phyloP scores from a whole-genome alignment of 805 yeast genomes.

The Metschnikowia gelsemii region DNA sequence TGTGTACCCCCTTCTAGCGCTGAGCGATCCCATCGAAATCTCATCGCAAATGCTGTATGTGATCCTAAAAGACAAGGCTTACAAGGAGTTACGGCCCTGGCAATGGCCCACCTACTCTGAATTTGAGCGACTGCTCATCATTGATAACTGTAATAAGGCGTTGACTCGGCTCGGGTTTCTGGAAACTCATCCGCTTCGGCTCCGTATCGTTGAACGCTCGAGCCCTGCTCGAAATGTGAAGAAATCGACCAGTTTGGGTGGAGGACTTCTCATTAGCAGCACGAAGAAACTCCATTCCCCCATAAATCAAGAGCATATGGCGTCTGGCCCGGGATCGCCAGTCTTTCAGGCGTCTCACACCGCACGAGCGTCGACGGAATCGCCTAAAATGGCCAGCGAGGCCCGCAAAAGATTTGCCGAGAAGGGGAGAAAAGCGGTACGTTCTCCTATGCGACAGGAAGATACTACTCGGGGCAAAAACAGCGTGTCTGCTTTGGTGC shows the following conservation, averaged over 20 bases:
- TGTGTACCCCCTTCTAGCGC: conserved; percentile 23
- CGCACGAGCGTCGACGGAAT: conserved; percentile 23
- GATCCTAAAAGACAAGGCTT: conserved; percentile 41
- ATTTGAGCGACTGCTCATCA: conserved; percentile 32
- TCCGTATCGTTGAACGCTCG: conserved; percentile 25
- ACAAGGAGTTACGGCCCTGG: conserved; percentile 42
- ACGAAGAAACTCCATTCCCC: conserved; percentile 15
- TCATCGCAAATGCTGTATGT: conserved; percentile 8
- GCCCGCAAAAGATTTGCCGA: conserved; percentile 7
- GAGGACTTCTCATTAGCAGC: conserved; percentile 25
- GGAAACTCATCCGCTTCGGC: conserved; percentile 44
- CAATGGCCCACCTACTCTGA: conserved; percentile 32
- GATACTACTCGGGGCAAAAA: conserved; percentile 4
- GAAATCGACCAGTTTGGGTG: conserved; percentile 25
- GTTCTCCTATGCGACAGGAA: conserved; percentile 18
- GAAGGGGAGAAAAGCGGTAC: conserved; percentile 12
- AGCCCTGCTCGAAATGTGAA: conserved; percentile 8
- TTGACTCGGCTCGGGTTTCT: conserved; percentile 42
- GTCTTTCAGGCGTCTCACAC: conserved; percentile 6
- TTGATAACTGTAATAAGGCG: conserved; percentile 37
- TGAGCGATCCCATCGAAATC: conserved; percentile 13
- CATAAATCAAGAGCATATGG: conserved; percentile 2
- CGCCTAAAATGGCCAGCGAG: conserved; percentile 20
- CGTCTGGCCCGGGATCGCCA: conserved; percentile 7
- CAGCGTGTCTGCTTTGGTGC: conserved; percentile 21